Evolutionary conservation across 495 filamentous ascomycete species (phyloP), one percentile per base, ranked within the genome.

Genomic region (Recurvomyces mirabilis): DNA sequence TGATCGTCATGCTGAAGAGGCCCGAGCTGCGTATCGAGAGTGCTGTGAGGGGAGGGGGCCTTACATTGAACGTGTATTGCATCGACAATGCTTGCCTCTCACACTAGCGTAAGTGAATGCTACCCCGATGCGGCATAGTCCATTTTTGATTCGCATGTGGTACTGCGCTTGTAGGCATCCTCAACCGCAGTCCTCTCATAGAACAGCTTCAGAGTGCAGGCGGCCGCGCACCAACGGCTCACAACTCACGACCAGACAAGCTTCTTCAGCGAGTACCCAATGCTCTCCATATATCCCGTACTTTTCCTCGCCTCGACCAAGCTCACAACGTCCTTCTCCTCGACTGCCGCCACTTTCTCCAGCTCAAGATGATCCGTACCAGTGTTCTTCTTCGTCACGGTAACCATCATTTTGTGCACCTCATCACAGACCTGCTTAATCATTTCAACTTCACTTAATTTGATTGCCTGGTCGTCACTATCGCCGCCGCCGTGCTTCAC

Each of bases 241-340:
- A n/a, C n/a, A n/a, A n/a, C n/a, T n/a, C n/a, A 91, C 44, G 82
- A 84, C 88, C 88, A 95, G 19, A 95, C 84, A 61, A 94, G 62
- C 70, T 84, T 88, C 73, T 89, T 94, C 38, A 95, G 67, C 45
- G 78, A 79, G 68, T 94, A 82, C 9, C 83, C 82, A 56, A 87
- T 60, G 59, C 85, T 77, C 67, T 98, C 88, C 32, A 98, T 58
- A 56, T 87, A 68, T 5, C 86, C 83, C 2, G 89, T 95, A 43
- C 79, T 84, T 66, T 75, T 85, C 75, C 74, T 87, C 47, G 91
- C 91, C 58, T 94, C 87, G 2, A 71, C 74, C 48, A 91, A 55
- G 4, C 77, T 78, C 25, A 95, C 85, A 34, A 95, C 81, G 60
- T 93, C 84, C 13, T 68, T 75, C 44, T 78, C 71, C 54, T 85